Base-by-base conservation (phyloP, 352 stramenopile genomes). In the Thraustotheca clavata region DNA sequence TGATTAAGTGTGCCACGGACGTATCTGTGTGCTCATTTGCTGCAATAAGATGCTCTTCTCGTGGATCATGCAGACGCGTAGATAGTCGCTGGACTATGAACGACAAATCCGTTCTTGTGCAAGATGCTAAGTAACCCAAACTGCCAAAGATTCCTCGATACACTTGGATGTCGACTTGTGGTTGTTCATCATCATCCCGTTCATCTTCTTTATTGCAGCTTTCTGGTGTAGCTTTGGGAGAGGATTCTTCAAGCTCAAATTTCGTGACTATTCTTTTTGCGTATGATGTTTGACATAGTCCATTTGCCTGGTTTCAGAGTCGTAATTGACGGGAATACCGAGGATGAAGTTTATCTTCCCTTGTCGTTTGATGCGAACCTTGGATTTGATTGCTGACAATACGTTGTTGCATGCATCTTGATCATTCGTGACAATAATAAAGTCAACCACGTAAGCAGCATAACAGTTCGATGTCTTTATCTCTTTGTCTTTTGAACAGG, bases 121-220 rank as follows among this genome's bases (percentile, higher is more conserved):
- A 69, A 12, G 60, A 60, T n/a, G 68, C 62, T 26, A 73, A 29
- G 55, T 73, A 73, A 16, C 55, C 35, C 6, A 73, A 46, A 16
- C 38, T 55, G 0, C 50, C 67, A 3, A 67, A 34, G 1, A 69
- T 35, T 12, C 62, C 61, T 3, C 40, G 38, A 34, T 66, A 66
- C 18, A 41, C 24, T 18, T 20, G 18, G 46, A 50, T 16, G 52
- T 61, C 52, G 8, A 39, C 35, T 24, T 0, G 1, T 11, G 52
- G 52, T 61, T 48, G 26, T 22, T 49, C 16, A 22, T n/a, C 26
- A 39, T 61, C 29, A 39, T 48, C 20, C 52, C 52, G 49, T 48
- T 39, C 20, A 39, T 48, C 52, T 49, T 61, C 52, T 31, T 29
- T 9, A 27, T 61, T 39, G 32, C 43, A 27, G 35, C 47, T 48